A percentile compares a stretch with the other conserved stretches of the same genome.
These are phyloP conservation scores for Aspergillus taichungensis DNA, from an alignment of 495 filamentous ascomycete genomes.

Conservation along the genomic window DNA sequence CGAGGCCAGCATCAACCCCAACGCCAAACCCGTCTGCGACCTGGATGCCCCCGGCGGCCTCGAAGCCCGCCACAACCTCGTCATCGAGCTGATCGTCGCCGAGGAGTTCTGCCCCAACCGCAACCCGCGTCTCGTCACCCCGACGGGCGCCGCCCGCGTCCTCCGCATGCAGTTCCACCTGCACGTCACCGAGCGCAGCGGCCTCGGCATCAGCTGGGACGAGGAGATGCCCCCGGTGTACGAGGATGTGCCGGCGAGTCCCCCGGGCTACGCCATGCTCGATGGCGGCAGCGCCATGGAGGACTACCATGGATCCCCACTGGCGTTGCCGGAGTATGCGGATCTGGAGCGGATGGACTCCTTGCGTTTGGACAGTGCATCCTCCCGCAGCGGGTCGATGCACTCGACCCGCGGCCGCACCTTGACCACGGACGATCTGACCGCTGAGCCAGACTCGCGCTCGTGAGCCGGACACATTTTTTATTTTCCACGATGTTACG, in stretches of 20 bases:
- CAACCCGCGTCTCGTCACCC: constrained; percentile 61
- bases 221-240: constrained; percentile 93
- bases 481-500: constrained; percentile 7
- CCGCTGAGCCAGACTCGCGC: constrained; percentile 9
- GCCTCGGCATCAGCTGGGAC: constrained; percentile 93
- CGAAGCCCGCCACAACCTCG: constrained; percentile 69
- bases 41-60: constrained; percentile 71
- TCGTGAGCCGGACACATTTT: constrained; percentile 1
- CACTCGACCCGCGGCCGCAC: neutral
- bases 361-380: constrained; percentile 30
- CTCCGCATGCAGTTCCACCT: constrained; percentile 87
- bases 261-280: constrained; percentile 62
- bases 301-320: constrained; percentile 36
- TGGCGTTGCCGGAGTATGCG: constrained; percentile 33
- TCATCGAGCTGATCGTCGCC: constrained; percentile 88
- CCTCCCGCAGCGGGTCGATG: constrained; percentile 27
- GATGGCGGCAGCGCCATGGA: constrained; percentile 34
- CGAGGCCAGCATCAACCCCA: constrained; percentile 55
- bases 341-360: constrained; percentile 38
- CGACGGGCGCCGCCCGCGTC: constrained; percentile 85
- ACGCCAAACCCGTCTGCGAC: constrained; percentile 63
- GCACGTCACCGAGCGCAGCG: constrained; percentile 70
- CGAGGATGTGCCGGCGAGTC: constrained; percentile 83
- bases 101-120: constrained; percentile 78
- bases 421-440: constrained; percentile 11